phyloP scores from a whole-genome alignment of 305 asterid genomes.

The Fraxinus ornus region DNA sequence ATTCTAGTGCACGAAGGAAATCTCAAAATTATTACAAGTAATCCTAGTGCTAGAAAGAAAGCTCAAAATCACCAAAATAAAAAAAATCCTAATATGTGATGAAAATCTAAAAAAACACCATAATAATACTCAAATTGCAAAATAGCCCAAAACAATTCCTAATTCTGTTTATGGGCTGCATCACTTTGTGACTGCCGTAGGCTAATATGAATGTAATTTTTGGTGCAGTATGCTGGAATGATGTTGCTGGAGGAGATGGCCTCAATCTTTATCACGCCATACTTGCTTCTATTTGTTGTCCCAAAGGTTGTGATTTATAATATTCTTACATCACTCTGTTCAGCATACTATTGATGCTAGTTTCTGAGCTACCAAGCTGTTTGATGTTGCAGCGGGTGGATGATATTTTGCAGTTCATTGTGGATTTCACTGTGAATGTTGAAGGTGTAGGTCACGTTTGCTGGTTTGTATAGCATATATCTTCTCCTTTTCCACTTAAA shows the following conservation, averaged over 20 bases:
- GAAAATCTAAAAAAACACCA: neutral
- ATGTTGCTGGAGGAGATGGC: constrained; percentile 97
- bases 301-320: constrained; percentile 62
- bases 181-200: neutral
- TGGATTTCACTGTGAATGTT: constrained; percentile 76
- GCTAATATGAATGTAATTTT: constrained; percentile 15
- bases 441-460: constrained; percentile 98
- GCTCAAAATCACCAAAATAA: neutral
- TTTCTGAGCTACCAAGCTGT: constrained; percentile 16
- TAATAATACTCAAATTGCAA: neutral
- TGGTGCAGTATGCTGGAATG: constrained; percentile 86
- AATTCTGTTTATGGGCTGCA: neutral
- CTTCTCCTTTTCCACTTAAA: constrained; percentile 12
- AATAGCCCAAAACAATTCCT: neutral
- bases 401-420: constrained; percentile 74
- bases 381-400: constrained; percentile 67
- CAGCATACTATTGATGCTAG: constrained; percentile 4
- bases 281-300: constrained; percentile 74
- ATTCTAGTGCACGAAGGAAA: neutral
- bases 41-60: neutral
- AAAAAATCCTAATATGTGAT: neutral
- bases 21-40: neutral
- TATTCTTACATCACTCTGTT: neutral
- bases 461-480: constrained; percentile 44
- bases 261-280: constrained; percentile 94